Evolutionary conservation across 1,139 yeast species (phyloP).

Genomic region (Candida anutae): DNA sequence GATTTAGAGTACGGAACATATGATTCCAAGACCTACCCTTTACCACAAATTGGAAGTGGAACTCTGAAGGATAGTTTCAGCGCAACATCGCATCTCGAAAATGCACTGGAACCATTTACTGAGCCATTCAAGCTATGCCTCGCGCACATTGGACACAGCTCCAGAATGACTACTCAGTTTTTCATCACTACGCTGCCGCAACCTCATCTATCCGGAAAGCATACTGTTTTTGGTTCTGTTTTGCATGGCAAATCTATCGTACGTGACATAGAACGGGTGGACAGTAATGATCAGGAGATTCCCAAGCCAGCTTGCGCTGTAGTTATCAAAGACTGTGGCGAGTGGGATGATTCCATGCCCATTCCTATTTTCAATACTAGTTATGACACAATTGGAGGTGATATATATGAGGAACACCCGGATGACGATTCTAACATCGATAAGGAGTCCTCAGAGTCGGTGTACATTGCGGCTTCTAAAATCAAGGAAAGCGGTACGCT

Average conservation of each 20-base stretch:
- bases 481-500: slow-evolving; percentile 64
- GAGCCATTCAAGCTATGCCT: slow-evolving; percentile 52
- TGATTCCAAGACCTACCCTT: slow-evolving; percentile 17
- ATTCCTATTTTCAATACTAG: slow-evolving; percentile 58
- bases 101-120: slow-evolving; percentile 20
- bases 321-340: slow-evolving; percentile 55
- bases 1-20: slow-evolving; percentile 33
- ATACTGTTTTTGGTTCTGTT: slow-evolving; percentile 68
- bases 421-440: slow-evolving; percentile 57
- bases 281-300: slow-evolving; percentile 33
- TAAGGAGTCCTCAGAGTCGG: slow-evolving; percentile 49
- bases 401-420: slow-evolving; percentile 66
- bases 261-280: slow-evolving; percentile 50
- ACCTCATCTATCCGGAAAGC: slow-evolving; percentile 69
- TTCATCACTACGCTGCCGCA: slow-evolving; percentile 67
- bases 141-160: slow-evolving; percentile 58
- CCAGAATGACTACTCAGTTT: slow-evolving; percentile 68
- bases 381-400: slow-evolving; percentile 56
- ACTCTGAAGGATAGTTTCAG: slow-evolving; percentile 36
- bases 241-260: slow-evolving; percentile 63
- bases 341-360: slow-evolving; percentile 45
- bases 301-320: slow-evolving; percentile 40
- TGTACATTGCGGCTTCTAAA: slow-evolving; percentile 40
- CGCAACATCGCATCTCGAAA: slow-evolving; percentile 42
- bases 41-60: slow-evolving; percentile 42